A percentile compares a stretch with the other conserved stretches of the same genome.
Evolutionary conservation across 148 eudicot species (phyloP).

Genomic region (Rhododendron mucronatum): DNA sequence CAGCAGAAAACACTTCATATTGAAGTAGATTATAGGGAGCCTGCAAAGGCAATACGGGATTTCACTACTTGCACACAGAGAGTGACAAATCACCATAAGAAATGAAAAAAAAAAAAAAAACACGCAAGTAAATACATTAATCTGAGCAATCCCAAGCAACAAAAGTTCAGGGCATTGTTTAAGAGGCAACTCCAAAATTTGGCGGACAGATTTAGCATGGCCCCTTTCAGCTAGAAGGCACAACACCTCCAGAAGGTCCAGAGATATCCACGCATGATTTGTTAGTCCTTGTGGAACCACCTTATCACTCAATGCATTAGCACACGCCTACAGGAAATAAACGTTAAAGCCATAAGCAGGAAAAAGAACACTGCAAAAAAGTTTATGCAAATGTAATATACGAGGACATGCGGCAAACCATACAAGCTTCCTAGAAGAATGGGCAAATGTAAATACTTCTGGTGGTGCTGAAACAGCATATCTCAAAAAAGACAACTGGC

Average conservation of each 20-base stretch:
- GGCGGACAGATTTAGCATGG: neutral
- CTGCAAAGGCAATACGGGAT: neutral
- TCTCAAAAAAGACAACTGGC: conserved; percentile 8
- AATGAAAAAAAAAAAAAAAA: neutral
- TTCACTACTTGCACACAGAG: neutral
- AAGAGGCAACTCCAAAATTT: conserved; percentile 4
- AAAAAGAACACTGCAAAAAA: neutral
- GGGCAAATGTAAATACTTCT: conserved; percentile 7
- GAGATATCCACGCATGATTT: conserved; percentile 11
- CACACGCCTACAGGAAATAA: neutral
- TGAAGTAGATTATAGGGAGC: conserved; percentile 11
- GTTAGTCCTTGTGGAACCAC: neutral
- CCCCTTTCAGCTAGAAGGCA: conserved; percentile 12
- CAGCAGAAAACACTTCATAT: conserved; percentile 2
- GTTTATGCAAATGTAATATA: neutral
- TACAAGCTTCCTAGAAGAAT: conserved; percentile 10
- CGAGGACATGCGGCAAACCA: neutral
- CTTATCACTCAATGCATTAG: neutral
- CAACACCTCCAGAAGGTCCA: conserved; percentile 12
- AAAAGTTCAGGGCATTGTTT: conserved; percentile 1
- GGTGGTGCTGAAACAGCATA: conserved; percentile 7
- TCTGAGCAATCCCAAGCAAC: conserved; percentile 12
- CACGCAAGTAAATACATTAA: neutral
- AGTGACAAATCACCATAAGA: neutral
- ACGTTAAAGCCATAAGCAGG: too few relatives aligned